These are phyloP conservation scores for Flaveria sonorensis DNA, from an alignment of 129 eudicot genomes.

Conservation along the genomic window DNA sequence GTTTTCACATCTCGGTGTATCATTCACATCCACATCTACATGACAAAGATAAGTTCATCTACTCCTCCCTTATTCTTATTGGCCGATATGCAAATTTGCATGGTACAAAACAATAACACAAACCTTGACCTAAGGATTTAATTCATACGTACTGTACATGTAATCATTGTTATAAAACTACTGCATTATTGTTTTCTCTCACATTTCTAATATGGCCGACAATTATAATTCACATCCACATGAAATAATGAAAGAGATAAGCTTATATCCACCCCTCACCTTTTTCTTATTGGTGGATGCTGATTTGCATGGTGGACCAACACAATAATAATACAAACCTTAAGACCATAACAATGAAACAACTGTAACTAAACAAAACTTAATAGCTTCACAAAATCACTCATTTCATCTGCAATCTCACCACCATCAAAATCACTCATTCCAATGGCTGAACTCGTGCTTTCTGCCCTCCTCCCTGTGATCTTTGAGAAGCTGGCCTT, in stretches of 20 bases:
- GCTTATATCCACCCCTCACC: not conserved
- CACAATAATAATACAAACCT: not conserved
- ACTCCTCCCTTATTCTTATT: not conserved
- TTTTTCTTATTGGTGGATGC: not conserved
- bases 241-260: no score
- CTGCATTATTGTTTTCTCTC: no score
- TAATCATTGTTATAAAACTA: no score
- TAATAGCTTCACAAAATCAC: not conserved
- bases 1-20: no score
- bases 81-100: no score
- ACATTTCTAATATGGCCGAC: no score
- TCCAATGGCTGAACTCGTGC: slow-evolving; percentile 15
- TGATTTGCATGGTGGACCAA: not conserved
- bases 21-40: not conserved
- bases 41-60: not conserved
- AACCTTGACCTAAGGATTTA: no score
- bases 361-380: not conserved
- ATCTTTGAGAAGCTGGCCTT: not conserved
- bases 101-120: no score
- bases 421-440: no score
- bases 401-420: not conserved
- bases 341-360: not conserved
- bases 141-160: no score
- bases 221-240: not conserved
- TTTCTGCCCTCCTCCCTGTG: not conserved